Conservation (phyloP, 2,329 filamentous ascomycete species). For the Epichloe scottii region DNA sequence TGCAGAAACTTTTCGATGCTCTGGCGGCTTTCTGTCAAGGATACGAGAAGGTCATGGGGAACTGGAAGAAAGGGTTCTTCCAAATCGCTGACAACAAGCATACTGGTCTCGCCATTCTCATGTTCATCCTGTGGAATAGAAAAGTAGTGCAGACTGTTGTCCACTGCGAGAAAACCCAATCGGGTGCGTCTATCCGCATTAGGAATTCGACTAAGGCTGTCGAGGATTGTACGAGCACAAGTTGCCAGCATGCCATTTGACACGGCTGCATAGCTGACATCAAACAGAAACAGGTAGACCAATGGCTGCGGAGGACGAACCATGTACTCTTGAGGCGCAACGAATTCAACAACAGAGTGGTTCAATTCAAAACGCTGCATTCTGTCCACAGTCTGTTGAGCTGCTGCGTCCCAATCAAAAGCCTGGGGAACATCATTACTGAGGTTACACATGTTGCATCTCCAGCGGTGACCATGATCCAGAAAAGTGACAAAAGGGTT, state of each 20-base stretch:
- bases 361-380: slow-evolving; percentile 91
- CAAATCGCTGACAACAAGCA: slow-evolving; percentile 89
- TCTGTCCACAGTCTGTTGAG: slow-evolving; percentile 82
- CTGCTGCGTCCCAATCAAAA: slow-evolving; percentile 92
- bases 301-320: slow-evolving; percentile 90
- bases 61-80: slow-evolving; percentile 96
- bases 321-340: slow-evolving; percentile 99
- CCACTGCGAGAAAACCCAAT: slow-evolving; percentile 88
- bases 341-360: slow-evolving; percentile 92
- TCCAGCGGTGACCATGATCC: slow-evolving; percentile 94
- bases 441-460: slow-evolving; percentile 98
- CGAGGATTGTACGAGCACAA: slow-evolving; percentile 81
- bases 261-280: slow-evolving; percentile 83
- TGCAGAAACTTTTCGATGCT: slow-evolving; percentile 86
- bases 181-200: slow-evolving; percentile 89
- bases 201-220: slow-evolving; percentile 94
- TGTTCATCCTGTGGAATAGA: slow-evolving; percentile 80
- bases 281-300: slow-evolving; percentile 90
- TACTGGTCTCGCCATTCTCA: slow-evolving; percentile 72
- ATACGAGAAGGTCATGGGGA: slow-evolving; percentile 81
- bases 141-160: slow-evolving; percentile 93
- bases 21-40: slow-evolving; percentile 73
- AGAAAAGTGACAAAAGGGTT: slow-evolving; percentile 95
- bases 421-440: slow-evolving; percentile 98
- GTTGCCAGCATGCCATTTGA: slow-evolving; percentile 87